A percentile compares a stretch with the other conserved stretches of the same genome.
These are phyloP conservation scores for Dendrocalamus sinicus DNA, from an alignment of 176 grass and related monocot species.

Conservation along the genomic window DNA sequence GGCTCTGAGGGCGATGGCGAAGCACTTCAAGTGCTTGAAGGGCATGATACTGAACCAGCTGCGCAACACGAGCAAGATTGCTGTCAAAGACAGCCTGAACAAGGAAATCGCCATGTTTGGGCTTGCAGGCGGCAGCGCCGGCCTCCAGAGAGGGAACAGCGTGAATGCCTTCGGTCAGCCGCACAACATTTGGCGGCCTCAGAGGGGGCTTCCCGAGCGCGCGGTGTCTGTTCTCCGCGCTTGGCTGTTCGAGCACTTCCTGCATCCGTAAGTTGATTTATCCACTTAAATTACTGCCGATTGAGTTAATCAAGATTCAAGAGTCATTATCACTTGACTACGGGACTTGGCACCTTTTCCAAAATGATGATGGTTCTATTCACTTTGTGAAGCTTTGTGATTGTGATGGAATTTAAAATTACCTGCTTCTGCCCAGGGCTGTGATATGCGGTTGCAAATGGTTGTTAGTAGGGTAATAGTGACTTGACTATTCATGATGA, in stretches of 20 bases:
- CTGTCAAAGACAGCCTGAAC: conserved; percentile 50
- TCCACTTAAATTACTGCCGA: background rate
- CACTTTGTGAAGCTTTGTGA: background rate
- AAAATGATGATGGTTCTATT: background rate
- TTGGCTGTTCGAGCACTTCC: conserved; percentile 95
- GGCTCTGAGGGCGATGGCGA: conserved; percentile 74
- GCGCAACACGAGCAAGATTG: conserved; percentile 54
- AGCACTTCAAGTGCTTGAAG: conserved; percentile 83
- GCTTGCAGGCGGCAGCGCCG: conserved; percentile 42
- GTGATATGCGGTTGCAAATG: background rate
- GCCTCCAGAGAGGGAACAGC: conserved; percentile 51
- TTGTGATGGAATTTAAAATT: background rate
- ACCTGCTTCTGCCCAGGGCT: background rate
- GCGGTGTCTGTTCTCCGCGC: conserved; percentile 83
- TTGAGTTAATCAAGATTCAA: background rate
- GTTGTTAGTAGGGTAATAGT: background rate
- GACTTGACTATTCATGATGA: conserved; percentile 32
- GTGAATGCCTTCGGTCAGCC: conserved; percentile 64
- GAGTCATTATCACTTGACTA: background rate
- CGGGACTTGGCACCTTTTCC: background rate
- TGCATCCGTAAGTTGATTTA: conserved; percentile 81
- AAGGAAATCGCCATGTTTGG: conserved; percentile 69
- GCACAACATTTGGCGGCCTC: conserved; percentile 88
- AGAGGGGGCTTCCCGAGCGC: conserved; percentile 89
- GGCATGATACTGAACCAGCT: conserved; percentile 78